Evolutionary conservation across 2,329 filamentous ascomycete species (phyloP).

Genomic region (Hypomyces perniciosus): DNA sequence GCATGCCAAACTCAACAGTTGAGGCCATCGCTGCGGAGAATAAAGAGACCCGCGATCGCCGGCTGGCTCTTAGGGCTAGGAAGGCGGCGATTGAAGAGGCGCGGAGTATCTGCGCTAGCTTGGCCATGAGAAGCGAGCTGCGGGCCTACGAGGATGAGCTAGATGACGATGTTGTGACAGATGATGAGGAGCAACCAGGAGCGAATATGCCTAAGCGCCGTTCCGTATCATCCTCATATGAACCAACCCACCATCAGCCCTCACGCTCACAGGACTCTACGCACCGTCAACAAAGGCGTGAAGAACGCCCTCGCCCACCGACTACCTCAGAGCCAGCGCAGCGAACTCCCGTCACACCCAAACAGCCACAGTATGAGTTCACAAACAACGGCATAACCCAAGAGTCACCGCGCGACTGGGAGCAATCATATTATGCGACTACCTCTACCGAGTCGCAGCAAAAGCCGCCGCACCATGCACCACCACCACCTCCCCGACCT

Average conservation of each 20-base stretch:
- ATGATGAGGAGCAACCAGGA: constrained; percentile 24
- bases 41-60: constrained; percentile 46
- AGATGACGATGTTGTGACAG: constrained; percentile 24
- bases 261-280: constrained; percentile 18
- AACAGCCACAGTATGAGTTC: constrained; percentile 16
- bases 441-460: not conserved
- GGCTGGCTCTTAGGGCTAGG: constrained; percentile 40
- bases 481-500: constrained; percentile 32
- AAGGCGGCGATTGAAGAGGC: constrained; percentile 47
- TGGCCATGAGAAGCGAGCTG: constrained; percentile 48
- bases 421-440: constrained; percentile 23
- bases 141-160: constrained; percentile 34
- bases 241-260: constrained; percentile 12
- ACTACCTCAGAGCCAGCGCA: constrained; percentile 10
- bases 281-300: constrained; percentile 17
- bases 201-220: constrained; percentile 14
- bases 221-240: constrained; percentile 11
- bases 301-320: constrained; percentile 18
- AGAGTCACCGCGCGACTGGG: constrained; percentile 23
- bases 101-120: constrained; percentile 41
- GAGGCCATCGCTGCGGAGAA: constrained; percentile 49
- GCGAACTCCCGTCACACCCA: constrained; percentile 15
- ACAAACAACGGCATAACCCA: constrained; percentile 18
- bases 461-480: constrained; percentile 21
- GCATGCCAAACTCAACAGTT: constrained; percentile 38